These are phyloP conservation scores for Manihot esculenta DNA, from an alignment of 441 rosid genomes.

Conservation along the genomic window DNA sequence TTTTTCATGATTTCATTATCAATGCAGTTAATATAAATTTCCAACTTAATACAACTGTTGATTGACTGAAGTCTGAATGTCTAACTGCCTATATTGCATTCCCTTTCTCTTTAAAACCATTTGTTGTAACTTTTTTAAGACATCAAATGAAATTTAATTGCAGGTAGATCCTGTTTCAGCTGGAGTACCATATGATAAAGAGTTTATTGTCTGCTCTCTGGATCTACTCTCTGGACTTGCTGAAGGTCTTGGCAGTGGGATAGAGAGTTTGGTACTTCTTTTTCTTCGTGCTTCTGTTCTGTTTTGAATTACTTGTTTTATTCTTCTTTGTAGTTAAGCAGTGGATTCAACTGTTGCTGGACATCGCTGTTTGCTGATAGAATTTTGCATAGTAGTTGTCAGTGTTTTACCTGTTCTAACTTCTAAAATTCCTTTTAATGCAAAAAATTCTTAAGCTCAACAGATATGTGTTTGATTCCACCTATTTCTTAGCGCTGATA, in stretches of 20 bases:
- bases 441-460: neutral
- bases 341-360: neutral
- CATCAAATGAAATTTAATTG: slow-evolving; percentile 22
- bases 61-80: neutral
- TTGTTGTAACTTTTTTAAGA: slow-evolving; percentile 9
- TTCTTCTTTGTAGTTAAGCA: slow-evolving; percentile 6
- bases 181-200: slow-evolving; percentile 82
- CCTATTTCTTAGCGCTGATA: too few relatives aligned
- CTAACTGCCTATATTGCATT: neutral
- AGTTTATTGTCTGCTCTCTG: slow-evolving; percentile 87
- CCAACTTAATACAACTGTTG: neutral
- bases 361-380: neutral
- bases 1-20: slow-evolving; percentile 2
- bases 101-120: neutral
- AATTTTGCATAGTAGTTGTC: neutral
- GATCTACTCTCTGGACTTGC: slow-evolving; percentile 97
- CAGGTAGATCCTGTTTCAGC: slow-evolving; percentile 81
- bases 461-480: neutral
- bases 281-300: slow-evolving; percentile 18
- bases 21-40: neutral
- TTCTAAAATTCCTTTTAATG: too few relatives aligned
- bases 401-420: neutral
- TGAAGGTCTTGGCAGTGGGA: slow-evolving; percentile 91
- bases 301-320: neutral
- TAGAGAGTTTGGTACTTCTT: slow-evolving; percentile 85